Conservation (phyloP, 73 alveolate genomes). For the Symbiodinium pilosum region DNA sequence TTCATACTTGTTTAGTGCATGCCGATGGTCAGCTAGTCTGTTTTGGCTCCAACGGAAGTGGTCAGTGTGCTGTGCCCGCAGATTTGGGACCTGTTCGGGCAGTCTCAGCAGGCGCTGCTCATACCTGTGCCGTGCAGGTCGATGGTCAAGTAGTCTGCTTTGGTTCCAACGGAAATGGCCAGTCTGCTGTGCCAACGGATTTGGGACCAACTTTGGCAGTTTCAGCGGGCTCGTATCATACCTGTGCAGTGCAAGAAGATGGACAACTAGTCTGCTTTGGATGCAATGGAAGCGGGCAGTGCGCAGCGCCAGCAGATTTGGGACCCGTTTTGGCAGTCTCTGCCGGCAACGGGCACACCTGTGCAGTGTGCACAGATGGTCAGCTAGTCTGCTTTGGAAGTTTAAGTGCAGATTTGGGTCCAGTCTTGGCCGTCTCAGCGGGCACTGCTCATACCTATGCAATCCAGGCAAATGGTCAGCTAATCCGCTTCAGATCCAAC, state of each 20-base stretch:
- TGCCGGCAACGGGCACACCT: neutral
- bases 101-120: neutral
- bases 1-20: no score
- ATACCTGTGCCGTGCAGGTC: neutral
- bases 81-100: neutral
- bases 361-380: neutral
- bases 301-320: neutral
- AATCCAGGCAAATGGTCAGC: no score
- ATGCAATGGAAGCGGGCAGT: no score
- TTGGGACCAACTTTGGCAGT: neutral
- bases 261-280: neutral
- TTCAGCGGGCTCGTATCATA: neutral
- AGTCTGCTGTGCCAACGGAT: neutral
- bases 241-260: neutral
- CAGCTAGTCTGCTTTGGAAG: neutral
- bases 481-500: no score
- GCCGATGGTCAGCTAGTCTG: no score
- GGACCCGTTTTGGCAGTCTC: neutral
- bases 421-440: no score
- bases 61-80: neutral
- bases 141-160: neutral
- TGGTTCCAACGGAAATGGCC: neutral
- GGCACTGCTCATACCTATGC: no score
- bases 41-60: no score
- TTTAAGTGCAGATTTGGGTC: no score